Evolutionary conservation across 257 asterid genomes (phyloP), one percentile per base, ranked within the genome.

Genomic region (Fraxinus excelsior): DNA sequence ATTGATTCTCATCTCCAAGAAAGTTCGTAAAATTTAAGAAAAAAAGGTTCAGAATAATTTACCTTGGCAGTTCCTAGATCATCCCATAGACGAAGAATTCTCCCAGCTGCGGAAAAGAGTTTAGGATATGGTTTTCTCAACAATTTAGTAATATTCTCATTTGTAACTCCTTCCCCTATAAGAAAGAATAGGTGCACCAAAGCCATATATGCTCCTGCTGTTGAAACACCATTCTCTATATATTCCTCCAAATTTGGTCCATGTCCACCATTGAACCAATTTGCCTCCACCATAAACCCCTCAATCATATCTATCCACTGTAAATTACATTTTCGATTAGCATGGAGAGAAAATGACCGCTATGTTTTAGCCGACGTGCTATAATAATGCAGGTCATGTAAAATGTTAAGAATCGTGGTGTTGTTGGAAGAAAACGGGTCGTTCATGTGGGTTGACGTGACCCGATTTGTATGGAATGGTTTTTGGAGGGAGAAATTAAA

Each of bases 261-360:
- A 37, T 75, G 9, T n/a, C 88, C 92, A 19, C 87, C 85, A 29
- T 84, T 86, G 64, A 83, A 87, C 96, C 96, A 91, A 79, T 74
- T 73, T 3, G 87, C 96, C 80, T 91, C 96, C 76, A 78, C 81
- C 94, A 91, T 91, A 56, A 86, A 89, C 2, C 90, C 88, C 73
- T 89, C 96, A 5, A 91, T 84, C 89, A 84, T 82, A 74, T 91
- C 93, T 76, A 91, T 87, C 96, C 96, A 91, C 96, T 91, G 85
- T 62, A 78, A 3, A 18, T 5, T 62, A 56, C 29, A 66, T 7
- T 18, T 46, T 46, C 6, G n/a, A 16, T 46, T 46, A 46, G 56
- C 19, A 14, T 14, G 7, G 5, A 3, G n/a, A 3, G 56, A 46
- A 3, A 46, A 44, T 42, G 51, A 42, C 1, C 3, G 3, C 0